phyloP scores from a whole-genome alignment of 441 rosid genomes.

The Adansonia rubrostipa region DNA sequence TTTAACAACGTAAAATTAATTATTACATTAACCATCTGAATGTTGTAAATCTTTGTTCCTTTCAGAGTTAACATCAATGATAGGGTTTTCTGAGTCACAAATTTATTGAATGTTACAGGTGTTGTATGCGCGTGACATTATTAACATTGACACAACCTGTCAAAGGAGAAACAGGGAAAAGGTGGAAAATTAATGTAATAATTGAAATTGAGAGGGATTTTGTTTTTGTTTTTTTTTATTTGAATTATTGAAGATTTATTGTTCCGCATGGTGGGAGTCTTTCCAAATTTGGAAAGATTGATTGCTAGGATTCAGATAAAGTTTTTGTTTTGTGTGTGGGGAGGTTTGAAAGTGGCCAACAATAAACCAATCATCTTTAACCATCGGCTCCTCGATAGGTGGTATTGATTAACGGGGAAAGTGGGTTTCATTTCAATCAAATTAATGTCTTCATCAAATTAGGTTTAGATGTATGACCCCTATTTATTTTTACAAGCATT shows the following conservation, averaged over 20 bases:
- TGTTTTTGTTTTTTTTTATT: no score
- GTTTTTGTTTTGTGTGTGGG: background rate
- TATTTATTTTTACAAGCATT: no score
- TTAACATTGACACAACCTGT: background rate
- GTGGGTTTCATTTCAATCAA: no score
- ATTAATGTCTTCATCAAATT: background rate
- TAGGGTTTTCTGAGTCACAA: background rate
- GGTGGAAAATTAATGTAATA: no score
- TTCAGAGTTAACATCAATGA: background rate
- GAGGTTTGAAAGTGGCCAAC: constrained; percentile 20
- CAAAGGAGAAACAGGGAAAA: background rate
- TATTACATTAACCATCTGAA: no score
- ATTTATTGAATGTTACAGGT: background rate
- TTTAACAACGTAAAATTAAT: no score
- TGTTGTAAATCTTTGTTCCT: no score
- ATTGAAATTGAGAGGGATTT: no score
- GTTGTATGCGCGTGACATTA: background rate
- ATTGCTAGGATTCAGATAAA: background rate
- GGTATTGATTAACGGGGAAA: constrained; percentile 14
- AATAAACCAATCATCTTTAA: constrained; percentile 29
- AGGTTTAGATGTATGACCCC: background rate
- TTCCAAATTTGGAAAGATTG: constrained; percentile 23
- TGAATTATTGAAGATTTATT: no score
- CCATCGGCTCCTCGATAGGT: constrained; percentile 27
- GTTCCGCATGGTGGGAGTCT: background rate